A percentile compares a stretch with the other conserved stretches of the same genome.
phyloP scores from a whole-genome alignment of 176 grass and related monocot species.

The Olyra latifolia region DNA sequence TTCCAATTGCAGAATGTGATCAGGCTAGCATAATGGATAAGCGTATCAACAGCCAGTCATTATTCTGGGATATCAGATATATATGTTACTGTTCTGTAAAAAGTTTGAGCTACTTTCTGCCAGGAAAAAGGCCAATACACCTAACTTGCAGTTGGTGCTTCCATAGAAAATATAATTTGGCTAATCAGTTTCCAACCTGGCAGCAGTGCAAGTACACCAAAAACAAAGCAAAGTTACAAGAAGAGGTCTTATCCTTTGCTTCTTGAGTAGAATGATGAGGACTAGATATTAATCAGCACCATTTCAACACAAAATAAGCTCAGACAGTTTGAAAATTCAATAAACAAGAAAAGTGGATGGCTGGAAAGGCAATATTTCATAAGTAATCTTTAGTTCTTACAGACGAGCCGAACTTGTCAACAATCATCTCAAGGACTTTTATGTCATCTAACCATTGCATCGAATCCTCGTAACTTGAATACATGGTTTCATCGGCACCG shows the following conservation, averaged over 20 bases:
- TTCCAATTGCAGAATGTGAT: not conserved
- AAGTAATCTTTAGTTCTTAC: conserved; percentile 58
- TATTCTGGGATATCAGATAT: not conserved
- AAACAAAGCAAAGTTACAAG: not conserved
- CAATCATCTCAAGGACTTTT: conserved; percentile 97
- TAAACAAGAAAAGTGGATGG: conserved; percentile 10
- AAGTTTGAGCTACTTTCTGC: not conserved
- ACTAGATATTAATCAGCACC: not conserved
- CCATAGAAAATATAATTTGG: not conserved
- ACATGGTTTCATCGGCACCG: conserved; percentile 89
- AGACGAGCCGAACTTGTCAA: conserved; percentile 91
- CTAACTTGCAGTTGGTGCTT: not conserved
- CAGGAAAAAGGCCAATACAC: not conserved
- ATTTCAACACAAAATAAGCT: conserved; percentile 19
- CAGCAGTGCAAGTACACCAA: conserved; percentile 4
- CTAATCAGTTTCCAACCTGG: conserved; percentile 9
- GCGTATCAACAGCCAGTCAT: not conserved
- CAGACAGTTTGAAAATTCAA: not conserved
- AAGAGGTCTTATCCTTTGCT: not conserved
- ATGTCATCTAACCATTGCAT: conserved; percentile 93
- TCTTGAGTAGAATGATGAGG: not conserved
- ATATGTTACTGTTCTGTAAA: not conserved
- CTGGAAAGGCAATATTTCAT: conserved; percentile 30
- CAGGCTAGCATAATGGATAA: conserved; percentile 5
- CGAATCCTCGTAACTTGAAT: conserved; percentile 69